Conservation (phyloP, 305 asterid genomes). For the Solanum hybrid region DNA sequence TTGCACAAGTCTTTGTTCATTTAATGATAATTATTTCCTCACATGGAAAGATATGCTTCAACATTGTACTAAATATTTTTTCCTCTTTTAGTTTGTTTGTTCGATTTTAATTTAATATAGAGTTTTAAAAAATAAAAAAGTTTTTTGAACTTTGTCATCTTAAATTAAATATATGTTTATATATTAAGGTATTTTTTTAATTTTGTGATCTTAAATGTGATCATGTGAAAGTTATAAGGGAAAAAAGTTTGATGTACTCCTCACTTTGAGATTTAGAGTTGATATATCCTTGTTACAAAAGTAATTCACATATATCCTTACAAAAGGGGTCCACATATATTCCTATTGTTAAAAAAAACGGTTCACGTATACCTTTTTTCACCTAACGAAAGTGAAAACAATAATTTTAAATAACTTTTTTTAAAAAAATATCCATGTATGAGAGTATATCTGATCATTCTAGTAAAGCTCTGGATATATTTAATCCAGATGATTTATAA, state of each 20-base stretch:
- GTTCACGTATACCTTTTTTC: neutral
- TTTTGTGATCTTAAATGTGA: neutral
- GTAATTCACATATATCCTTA: neutral
- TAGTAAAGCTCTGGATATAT: too few relatives aligned
- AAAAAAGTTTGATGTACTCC: neutral
- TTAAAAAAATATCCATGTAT: too few relatives aligned
- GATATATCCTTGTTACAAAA: neutral
- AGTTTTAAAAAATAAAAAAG: too few relatives aligned
- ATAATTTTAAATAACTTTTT: too few relatives aligned
- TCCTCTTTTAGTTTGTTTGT: neutral
- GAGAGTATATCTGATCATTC: too few relatives aligned
- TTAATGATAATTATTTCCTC: slow-evolving; percentile 9
- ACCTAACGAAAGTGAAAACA: too few relatives aligned
- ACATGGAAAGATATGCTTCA: slow-evolving; percentile 7
- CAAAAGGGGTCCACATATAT: neutral
- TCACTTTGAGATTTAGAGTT: neutral
- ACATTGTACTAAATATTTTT: neutral
- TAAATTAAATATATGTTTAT: neutral
- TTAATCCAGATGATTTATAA: too few relatives aligned
- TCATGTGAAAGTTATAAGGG: neutral
- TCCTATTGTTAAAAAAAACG: neutral
- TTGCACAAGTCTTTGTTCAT: slow-evolving; percentile 4
- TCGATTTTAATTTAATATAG: neutral
- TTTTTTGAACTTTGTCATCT: accelerated
- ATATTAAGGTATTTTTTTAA: neutral